Evolutionary conservation across 257 asterid genomes (phyloP).

Genomic region (Solanum arcanum): DNA sequence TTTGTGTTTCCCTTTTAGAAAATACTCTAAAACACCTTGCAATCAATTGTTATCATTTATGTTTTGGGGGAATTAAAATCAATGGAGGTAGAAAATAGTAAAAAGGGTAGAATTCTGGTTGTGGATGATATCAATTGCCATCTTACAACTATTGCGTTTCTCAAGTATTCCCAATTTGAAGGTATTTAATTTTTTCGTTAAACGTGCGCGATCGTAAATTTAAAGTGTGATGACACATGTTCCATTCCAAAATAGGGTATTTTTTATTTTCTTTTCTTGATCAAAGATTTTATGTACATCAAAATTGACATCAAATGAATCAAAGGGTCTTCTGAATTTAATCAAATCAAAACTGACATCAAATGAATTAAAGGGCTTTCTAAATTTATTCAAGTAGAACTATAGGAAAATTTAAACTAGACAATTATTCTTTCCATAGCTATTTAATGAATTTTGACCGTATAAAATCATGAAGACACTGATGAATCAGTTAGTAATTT

Average conservation of each 20-base stretch:
- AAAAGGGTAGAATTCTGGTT: slow-evolving; percentile 25
- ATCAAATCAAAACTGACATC: neutral
- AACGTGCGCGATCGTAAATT: too few species aligned
- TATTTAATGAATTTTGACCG: too few species aligned
- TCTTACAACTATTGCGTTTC: neutral
- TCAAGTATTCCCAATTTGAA: too few species aligned
- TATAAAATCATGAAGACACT: too few species aligned
- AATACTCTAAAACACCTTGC: neutral
- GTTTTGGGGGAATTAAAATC: neutral
- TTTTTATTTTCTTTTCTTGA: neutral
- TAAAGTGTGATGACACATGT: neutral
- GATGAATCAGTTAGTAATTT: too few species aligned
- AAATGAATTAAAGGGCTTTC: neutral
- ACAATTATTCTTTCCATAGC: too few species aligned
- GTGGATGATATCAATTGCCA: slow-evolving; percentile 44
- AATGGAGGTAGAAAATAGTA: neutral
- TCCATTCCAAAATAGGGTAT: neutral
- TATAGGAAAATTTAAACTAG: too few species aligned
- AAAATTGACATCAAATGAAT: neutral
- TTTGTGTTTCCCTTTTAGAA: neutral
- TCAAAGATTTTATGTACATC: neutral
- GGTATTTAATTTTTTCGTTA: too few species aligned
- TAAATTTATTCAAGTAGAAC: neutral
- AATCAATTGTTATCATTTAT: neutral
- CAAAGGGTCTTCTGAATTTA: neutral